Base-by-base conservation (phyloP, 2,329 filamentous ascomycete genomes). In the Talaromyces sp. region DNA sequence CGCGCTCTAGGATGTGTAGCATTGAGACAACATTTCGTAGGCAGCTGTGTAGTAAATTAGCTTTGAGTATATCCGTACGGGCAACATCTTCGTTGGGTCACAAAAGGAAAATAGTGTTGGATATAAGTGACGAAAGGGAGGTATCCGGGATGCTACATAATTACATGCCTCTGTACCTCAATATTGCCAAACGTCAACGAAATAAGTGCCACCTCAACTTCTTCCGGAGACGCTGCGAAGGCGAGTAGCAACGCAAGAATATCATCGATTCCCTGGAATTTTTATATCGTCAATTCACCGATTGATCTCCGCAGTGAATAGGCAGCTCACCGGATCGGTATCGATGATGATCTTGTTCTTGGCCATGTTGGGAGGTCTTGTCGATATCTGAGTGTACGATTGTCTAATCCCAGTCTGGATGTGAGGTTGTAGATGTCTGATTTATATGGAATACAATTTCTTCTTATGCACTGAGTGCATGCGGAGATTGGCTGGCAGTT, bases 121-220 rank as follows among this genome's bases (percentile, higher is more conserved):
- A 37, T 13, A 8, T 13, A 8, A 13, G 2, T 37, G 3, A 37
- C 8, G 7, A 1, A 37, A 37, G 35, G 3, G 35, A 37, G 13
- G 35, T 13, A 37, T 2, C 35, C 9, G 35, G 13, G 9, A 37
- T 37, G 13, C 9, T 24, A 39, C 22, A 24, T 37, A 60, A 31
- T 31, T 13, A 10, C 35, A 52, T 77, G 92, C 90, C 88, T 93
- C 68, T 93, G 84, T 16, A 97, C 87, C 70, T 93, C 88, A 24
- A 98, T 91, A 75, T 99, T 99, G 64, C 95, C 95, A 77, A 95
- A 97, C 0, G 93, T 97, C 66, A 97, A 85, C 1, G 93, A 96
- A 64, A 99, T 84, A 77, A 98, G 85, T 56, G 91, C 78, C 41
- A 98, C 82, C 76, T 98, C 92, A 24, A 98, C 83, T 74, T 98